Conservation (phyloP, 257 asterid species). For the Nicotiana undulata region DNA sequence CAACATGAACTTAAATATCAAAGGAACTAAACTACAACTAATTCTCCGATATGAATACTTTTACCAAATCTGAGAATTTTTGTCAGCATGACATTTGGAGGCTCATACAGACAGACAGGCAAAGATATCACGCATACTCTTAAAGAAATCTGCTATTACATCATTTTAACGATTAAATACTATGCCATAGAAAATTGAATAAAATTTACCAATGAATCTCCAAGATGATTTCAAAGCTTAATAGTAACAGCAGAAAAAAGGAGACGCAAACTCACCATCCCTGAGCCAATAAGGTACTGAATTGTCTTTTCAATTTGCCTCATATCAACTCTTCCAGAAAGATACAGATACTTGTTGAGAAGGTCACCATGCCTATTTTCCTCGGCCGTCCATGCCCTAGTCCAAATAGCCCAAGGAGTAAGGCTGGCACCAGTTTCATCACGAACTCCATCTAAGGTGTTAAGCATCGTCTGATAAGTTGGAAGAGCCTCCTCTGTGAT, state of each 20-base stretch:
- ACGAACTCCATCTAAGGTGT: constrained; percentile 69
- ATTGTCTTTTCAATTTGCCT: constrained; percentile 48
- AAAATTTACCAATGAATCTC: neutral
- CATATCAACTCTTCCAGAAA: constrained; percentile 68
- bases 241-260: neutral
- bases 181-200: neutral
- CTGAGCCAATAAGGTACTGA: constrained; percentile 56
- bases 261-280: constrained; percentile 27
- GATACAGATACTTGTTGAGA: constrained; percentile 58
- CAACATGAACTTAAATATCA: neutral
- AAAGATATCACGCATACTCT: neutral
- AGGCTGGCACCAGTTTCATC: constrained; percentile 75
- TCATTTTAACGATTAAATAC: neutral
- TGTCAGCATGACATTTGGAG: neutral
- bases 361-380: constrained; percentile 77
- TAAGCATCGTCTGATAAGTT: constrained; percentile 73
- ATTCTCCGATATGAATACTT: neutral
- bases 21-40: neutral
- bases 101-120: neutral
- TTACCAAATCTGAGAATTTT: neutral
- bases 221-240: neutral
- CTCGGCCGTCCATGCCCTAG: constrained; percentile 74
- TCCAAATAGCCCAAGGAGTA: constrained; percentile 74
- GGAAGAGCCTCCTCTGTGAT: constrained; percentile 78
- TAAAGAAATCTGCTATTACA: neutral